Base-by-base conservation (phyloP, 768 basidiomycete genomes). In the Boletus patriciae region DNA sequence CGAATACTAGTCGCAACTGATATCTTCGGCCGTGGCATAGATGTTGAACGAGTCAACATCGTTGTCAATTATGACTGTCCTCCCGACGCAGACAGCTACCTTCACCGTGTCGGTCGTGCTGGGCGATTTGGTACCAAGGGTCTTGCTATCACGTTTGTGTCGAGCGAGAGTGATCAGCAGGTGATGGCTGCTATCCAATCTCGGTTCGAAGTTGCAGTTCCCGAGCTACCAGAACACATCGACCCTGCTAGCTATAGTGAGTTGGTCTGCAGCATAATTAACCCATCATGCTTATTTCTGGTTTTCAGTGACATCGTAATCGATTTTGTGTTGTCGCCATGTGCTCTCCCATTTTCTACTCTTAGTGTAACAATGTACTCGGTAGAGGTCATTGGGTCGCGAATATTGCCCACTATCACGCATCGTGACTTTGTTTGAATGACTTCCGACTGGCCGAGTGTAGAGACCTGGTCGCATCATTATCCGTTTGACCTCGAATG, bases 61-160 rank as follows among this genome's bases (percentile, higher is more conserved):
- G 97, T 99, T 49, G 84, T 99, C 78, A 99, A 99, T 76, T 99
- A 99, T 70, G 97, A 99, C 68, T 94, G 90, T 60, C 94, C 97
- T 40, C 85, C 89, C 38, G 97, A 99, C 66, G 96, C 97, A 21
- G 97, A 99, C 76, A 95, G 92, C 60, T 99, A 99, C 73, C 83
- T 99, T 44, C 97, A 99, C 73, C 90, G 97, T 75, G 97, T 99
- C 57, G 97, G 94, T 62, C 96, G 97, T 78, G 97, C 97, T 62
- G 97, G 97, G 63, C 93, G 97, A 60, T 99, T 99, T 75, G 97
- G 97, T 62, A 99, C 97, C 34, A 98, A 98, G 76, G 97, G 97
- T 82, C 88, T 99, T 43, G 95, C 96, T 18, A 92, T 98, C 72
- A 98, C 95, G 1, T 99, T 96, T 69, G 92, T 98, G 41, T 86